A percentile compares a stretch with the other conserved stretches of the same genome.
Conservation (phyloP, 2,329 filamentous ascomycete genomes). For the Aspergillus costaricaensis region DNA sequence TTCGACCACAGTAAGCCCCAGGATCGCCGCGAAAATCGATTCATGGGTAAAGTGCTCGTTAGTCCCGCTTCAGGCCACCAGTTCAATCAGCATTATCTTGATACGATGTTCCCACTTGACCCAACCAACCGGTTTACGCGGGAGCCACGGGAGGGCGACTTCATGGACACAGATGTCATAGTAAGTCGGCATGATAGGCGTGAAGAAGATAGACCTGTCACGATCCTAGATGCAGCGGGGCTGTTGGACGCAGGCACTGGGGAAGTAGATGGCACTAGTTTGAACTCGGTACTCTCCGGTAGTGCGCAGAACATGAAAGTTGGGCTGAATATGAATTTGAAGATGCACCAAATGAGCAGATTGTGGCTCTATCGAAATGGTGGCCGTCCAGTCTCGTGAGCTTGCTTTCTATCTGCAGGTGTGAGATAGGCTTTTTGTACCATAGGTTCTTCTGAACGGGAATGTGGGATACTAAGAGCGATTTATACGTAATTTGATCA, state of each 20-base stretch:
- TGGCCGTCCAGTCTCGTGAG: slow-evolving; percentile 22
- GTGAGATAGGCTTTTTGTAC: background rate
- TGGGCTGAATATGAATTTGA: slow-evolving; percentile 11
- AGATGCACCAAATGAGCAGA: slow-evolving; percentile 41
- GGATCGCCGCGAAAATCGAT: slow-evolving; percentile 50
- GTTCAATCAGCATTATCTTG: slow-evolving; percentile 49
- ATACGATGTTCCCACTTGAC: slow-evolving; percentile 45
- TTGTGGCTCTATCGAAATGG: slow-evolving; percentile 46
- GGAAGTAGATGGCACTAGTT: slow-evolving; percentile 1
- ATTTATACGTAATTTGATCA: too few species aligned
- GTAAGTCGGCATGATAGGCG: slow-evolving; percentile 4
- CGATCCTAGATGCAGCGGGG: background rate
- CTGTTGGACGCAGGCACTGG: background rate
- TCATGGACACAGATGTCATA: slow-evolving; percentile 37
- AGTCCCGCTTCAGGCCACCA: slow-evolving; percentile 45
- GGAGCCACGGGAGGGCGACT: slow-evolving; percentile 25
- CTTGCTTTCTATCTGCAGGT: background rate
- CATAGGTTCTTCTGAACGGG: background rate
- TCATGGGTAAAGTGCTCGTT: slow-evolving; percentile 52
- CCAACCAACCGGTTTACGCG: slow-evolving; percentile 28
- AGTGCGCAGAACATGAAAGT: background rate
- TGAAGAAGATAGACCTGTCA: slow-evolving; percentile 2
- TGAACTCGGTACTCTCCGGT: background rate
- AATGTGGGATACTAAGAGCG: too few species aligned
- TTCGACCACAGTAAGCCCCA: slow-evolving; percentile 44